A percentile compares a stretch with the other conserved stretches of the same genome.
Conservation (phyloP, 345 rosid species). For the thale cress (Arabidopsis thaliana) region DNA sequence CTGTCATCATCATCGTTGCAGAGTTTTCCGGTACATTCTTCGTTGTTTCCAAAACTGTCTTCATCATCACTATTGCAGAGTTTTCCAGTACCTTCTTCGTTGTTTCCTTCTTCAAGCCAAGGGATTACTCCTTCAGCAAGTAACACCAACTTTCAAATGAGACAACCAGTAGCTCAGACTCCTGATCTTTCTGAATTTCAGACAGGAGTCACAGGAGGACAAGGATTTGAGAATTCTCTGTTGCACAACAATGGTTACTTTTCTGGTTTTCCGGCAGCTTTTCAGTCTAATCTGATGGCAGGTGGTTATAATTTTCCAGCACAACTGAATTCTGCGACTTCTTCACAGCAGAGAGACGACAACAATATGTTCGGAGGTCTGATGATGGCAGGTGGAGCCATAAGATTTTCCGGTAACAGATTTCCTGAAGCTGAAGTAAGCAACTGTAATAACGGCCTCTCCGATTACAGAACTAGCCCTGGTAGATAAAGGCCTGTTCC, state of each 20-base stretch:
- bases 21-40: slow-evolving; percentile 32
- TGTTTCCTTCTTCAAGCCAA: slow-evolving; percentile 35
- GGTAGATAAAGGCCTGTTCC: slow-evolving; percentile 30
- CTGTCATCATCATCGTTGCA: slow-evolving; percentile 19
- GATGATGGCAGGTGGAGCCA: slow-evolving; percentile 29
- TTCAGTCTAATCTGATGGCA: slow-evolving; percentile 25
- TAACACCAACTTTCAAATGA: slow-evolving; percentile 35
- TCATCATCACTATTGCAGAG: slow-evolving; percentile 21
- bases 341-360: slow-evolving; percentile 33
- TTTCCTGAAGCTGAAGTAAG: not conserved
- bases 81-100: slow-evolving; percentile 23
- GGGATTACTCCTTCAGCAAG: slow-evolving; percentile 20
- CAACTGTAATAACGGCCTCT: not conserved
- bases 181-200: slow-evolving; percentile 31
- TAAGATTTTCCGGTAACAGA: slow-evolving; percentile 18
- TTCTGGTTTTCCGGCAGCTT: slow-evolving; percentile 36
- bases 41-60: slow-evolving; percentile 13
- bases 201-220: slow-evolving; percentile 25
- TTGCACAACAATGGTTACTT: slow-evolving; percentile 33
- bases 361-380: slow-evolving; percentile 33
- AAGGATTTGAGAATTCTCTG: slow-evolving; percentile 30
- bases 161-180: slow-evolving; percentile 35
- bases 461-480: slow-evolving; percentile 30
- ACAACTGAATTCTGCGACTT: slow-evolving; percentile 28
- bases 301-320: slow-evolving; percentile 23